Percentiles rank a stretch among this genome's conserved stretches.
phyloP scores from a whole-genome alignment of 208 protist genomes.

The Trichomonas tenax region DNA sequence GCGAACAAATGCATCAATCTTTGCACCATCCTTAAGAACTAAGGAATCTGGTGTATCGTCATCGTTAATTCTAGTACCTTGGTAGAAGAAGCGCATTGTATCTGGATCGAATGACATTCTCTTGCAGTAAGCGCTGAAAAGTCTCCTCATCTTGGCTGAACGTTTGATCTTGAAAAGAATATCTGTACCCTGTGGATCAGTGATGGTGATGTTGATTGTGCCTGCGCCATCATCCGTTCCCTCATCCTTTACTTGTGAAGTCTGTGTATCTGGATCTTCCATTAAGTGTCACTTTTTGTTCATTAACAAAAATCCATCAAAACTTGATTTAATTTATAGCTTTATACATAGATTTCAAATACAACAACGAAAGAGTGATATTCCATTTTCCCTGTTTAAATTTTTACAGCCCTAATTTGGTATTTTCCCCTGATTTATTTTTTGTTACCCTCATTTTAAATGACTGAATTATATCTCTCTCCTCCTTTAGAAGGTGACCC shows the following conservation, averaged over 20 bases:
- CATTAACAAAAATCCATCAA: not conserved
- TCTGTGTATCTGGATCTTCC: not conserved
- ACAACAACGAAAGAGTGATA: no score
- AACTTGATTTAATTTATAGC: no score
- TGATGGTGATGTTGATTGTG: conserved; percentile 5
- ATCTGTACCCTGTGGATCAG: not conserved
- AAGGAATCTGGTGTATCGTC: conserved; percentile 1
- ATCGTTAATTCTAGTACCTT: conserved; percentile 8
- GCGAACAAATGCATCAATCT: conserved; percentile 1
- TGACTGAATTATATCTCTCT: not conserved
- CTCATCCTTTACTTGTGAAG: not conserved
- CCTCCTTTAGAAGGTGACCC: not conserved
- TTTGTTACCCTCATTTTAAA: not conserved
- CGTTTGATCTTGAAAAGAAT: conserved; percentile 16
- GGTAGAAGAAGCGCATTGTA: conserved; percentile 2
- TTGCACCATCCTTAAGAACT: not conserved
- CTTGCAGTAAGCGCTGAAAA: not conserved
- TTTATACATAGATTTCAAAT: no score
- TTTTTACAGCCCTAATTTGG: no score
- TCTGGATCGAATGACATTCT: not conserved
- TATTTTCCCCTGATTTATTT: no score
- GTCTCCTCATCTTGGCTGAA: not conserved
- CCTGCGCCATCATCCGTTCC: not conserved
- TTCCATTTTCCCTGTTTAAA: no score
- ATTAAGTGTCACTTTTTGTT: not conserved